Base-by-base conservation (phyloP, 352 stramenopile genomes). In the Phytophthora chlamydospora region DNA sequence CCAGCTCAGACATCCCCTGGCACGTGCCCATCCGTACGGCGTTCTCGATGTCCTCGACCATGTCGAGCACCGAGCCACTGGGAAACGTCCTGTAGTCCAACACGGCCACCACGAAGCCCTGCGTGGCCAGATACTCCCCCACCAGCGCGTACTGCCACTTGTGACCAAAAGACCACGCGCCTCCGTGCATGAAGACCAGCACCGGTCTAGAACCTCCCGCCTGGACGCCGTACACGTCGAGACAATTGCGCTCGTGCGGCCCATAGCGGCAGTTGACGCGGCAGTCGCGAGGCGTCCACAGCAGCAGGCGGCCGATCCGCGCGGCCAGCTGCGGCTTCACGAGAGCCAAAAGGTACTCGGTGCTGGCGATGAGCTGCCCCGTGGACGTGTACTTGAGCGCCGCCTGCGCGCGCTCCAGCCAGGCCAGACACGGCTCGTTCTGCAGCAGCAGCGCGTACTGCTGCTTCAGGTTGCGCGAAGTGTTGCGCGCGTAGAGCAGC, bases 11-110 rank as follows among this genome's bases (percentile, higher is more conserved):
- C 12, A 4, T 14, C 1, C 42, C 1, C 12, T 7, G n/a, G 12
- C 43, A n/a, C 17, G 2, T 24, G 41, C 13, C 29, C 13, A 35
- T 34, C 4, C 21, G 12, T 63, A 93, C 82, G 54, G 82, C 79
- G 14, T 73, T 70, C 32, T 97, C 75, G 12, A 97, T 71, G 71
- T 98, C 92, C 36, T 95, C 48, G 21, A 96, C 75, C 89, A 98
- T 98, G 34, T 95, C 86, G 24, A 86, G 45, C 29, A 97, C 78
- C 24, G 82, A 80, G 2, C 81, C 88, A 10, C 75, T 78, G 1
- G 94, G 94, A 67, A 94, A 98, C 57, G 95, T 97, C 19, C 86
- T 73, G 62, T 98, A 97, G 71, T 97, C 92, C 33, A 95, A 82
- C 19, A 97, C 86, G 29, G 92, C 82, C 21, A 95, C 81, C 16